Base-by-base conservation (phyloP, 2,329 filamentous ascomycete genomes). In the Aphanocladium album region DNA sequence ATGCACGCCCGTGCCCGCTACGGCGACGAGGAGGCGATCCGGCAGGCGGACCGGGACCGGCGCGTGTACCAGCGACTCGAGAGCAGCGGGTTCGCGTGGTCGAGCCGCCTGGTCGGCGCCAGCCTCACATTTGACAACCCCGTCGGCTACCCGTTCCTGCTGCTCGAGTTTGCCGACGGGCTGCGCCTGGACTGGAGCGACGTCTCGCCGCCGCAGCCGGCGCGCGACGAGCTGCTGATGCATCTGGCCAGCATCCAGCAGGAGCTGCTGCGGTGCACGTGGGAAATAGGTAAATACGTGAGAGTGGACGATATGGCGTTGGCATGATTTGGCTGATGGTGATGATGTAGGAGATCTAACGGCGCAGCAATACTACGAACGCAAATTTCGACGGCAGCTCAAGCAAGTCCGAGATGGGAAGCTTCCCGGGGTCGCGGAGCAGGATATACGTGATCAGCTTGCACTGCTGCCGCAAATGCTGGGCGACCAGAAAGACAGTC, bases 111-210 rank as follows among this genome's bases (percentile, higher is more conserved):
- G 14, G 12, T 30, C 2, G 57, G 37, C 25, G 27, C 57, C 6
- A 53, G 57, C 57, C 25, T 47, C 19, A 21, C 49, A 3, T 60
- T 60, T 37, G 57, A 52, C 16, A 60, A 60, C 49, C 57, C 57
- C 0, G 37, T 60, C n/a, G 6, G 27, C 6, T 53, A 60, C 11
- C 57, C 57, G 30, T 60, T 53, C 39, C 6, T 60, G 27, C 37
- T 60, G n/a, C 35, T 60, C 19, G 57, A 53, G 17, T 60, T 21
- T 5, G 57, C 57, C 1, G 57, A 30, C 25, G 57, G 30, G 14
- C 3, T 23, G n/a, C 47, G 17, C 4, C 49, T 59, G 25, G 7
- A 25, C 5, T 59, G 57, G 57, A 35, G 9, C 7, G 57, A 52
- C 25, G 49, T 19, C 12, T 23, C 16, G 6, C 57, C 57, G 19